A percentile compares a stretch with the other conserved stretches of the same genome.
phyloP scores from a whole-genome alignment of 106 monocot genomes.

The Phalaenopsis equestris region DNA sequence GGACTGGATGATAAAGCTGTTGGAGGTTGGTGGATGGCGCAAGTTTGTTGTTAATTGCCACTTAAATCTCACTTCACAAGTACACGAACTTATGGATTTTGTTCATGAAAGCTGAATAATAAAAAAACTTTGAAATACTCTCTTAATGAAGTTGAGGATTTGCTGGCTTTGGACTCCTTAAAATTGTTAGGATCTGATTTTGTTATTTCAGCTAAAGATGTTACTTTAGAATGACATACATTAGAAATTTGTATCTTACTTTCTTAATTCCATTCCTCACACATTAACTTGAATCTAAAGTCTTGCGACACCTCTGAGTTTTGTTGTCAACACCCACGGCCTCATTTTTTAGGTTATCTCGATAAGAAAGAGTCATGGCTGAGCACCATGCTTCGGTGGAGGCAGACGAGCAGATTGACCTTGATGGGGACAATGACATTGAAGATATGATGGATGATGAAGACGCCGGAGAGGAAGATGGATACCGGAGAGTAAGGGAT shows the following conservation, averaged over 20 bases:
- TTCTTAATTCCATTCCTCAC: not conserved
- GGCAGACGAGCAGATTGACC: constrained; percentile 81
- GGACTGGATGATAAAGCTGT: not conserved
- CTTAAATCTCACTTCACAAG: not conserved
- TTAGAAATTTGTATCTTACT: not conserved
- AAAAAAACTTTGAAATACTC: not conserved
- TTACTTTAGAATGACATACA: not conserved
- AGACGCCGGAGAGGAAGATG: constrained; percentile 40
- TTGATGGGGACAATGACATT: constrained; percentile 91
- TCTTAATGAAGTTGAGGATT: not conserved
- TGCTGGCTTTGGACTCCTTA: not conserved
- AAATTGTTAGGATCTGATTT: not conserved
- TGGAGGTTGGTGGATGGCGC: not conserved
- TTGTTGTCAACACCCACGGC: not conserved
- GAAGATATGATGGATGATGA: constrained; percentile 96
- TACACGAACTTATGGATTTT: not conserved
- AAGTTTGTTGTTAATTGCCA: not conserved
- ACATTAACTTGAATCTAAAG: not conserved
- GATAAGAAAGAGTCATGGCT: constrained; percentile 32
- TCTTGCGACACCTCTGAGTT: not conserved
- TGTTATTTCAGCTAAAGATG: too few relatives aligned
- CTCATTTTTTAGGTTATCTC: constrained; percentile 5
- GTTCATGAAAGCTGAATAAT: not conserved
- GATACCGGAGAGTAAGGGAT: constrained; percentile 13
- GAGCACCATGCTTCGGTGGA: constrained; percentile 45